Base-by-base conservation (phyloP, 305 asterid genomes). In the Solanum chacoense region DNA sequence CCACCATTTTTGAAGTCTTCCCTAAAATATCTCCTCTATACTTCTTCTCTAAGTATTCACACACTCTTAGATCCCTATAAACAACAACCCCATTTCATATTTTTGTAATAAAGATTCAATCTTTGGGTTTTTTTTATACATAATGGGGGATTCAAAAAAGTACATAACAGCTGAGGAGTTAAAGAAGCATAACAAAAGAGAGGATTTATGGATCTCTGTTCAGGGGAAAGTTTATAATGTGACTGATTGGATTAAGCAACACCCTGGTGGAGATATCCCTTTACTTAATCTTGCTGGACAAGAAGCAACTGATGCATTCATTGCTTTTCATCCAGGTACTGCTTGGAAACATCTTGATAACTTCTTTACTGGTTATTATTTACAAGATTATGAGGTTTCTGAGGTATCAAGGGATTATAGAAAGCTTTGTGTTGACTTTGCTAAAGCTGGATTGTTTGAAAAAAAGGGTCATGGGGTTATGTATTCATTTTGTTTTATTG, bases 401-500 rank as follows among this genome's bases (percentile, higher is more conserved):
- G 94, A 92, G 40, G 92, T 92, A 7, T 92, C 94, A 32, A 90
- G 36, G 74, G 94, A 92, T 74, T 92, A 91, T 16, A 86, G 94
- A 40, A 89, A 55, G 29, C 91, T 93, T 8, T 90, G 63, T 88
- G 45, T 86, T 24, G 91, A 91, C 22, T 91, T 93, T 79, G 29
- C 93, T 0, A 92, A 74, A 75, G 92, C 93, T 2, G 94, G 94
- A 9, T 14, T 92, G 40, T 93, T 93, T 24, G 92, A 93, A 12
- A 91, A 92, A 32, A 93, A 93, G 63, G 94, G 94, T 1, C 94
- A 93, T 63, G 89, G 89, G 18, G 94, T 90, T 28, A 86, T 93
- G 35, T 93, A 89, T 26, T 92, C 91, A 2, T n/a, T 92, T 0
- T 18, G 26, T 6, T 88, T 87, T 8, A 55, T 90, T 5, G 72